Base-by-base conservation (phyloP, 2,329 filamentous ascomycete species). In the Chaetoscypha palmicola region DNA sequence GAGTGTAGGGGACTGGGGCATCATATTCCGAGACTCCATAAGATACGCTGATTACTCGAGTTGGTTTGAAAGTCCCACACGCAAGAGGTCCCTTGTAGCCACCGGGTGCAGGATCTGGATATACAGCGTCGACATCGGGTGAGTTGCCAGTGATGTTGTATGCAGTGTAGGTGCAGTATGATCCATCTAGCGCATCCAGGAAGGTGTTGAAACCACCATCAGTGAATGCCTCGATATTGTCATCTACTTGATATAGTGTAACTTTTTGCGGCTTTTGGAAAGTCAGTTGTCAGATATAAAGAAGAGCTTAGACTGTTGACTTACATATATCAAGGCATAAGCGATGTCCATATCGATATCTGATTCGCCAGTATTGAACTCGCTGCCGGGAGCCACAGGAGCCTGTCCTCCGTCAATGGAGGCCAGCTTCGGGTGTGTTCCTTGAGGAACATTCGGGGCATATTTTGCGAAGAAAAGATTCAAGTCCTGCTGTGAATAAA, bases 31-130 rank as follows among this genome's bases (percentile, higher is more conserved):
- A 70, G 17, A 71, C 69, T 11, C 67, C 68, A 58, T 78, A 79
- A n/a, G 70, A 74, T 20, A 72, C 71, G 26, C 66, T 71, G 46
- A 77, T 71, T 46, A 77, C 73, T 41, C 75, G 73, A 7, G 73
- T 68, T 4, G 71, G 58, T 4, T 61, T 56, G 45, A 61, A 67
- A 9, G 58, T 62, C 35, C 73, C 72, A 55, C 72, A 75, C 43
- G 65, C 59, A 43, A 66, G 58, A n/a, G 62, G 49, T 4, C 64
- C 64, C 45, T 67, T 60, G 49, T 68, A 71, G 57, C 41, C 60
- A 49, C 34, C 54, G 41, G n/a, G 32, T 14, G 42, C 41, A 17
- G 43, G 49, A 41, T 64, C 60, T 5, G 61, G 63, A 47, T 63
- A 66, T 23, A 47, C 38, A 10, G 58, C 61, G 45, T 67, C 66